Conservation (phyloP, 169 alveolate species). For the Cryptosporidium ubiquitum region DNA sequence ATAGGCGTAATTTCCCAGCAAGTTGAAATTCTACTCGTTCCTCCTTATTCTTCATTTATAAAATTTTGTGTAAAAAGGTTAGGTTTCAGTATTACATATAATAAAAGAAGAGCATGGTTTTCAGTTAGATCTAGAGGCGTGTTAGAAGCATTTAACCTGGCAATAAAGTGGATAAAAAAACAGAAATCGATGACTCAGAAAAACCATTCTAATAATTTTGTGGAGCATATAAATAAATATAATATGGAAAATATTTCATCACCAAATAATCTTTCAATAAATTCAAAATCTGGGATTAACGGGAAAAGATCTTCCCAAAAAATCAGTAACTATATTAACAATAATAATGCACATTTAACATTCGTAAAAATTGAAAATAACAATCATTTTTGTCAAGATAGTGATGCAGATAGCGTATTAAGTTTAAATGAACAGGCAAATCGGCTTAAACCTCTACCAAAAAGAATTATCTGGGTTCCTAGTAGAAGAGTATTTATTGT, state of each 20-base stretch:
- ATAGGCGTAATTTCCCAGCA: conserved; percentile 40
- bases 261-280: neutral
- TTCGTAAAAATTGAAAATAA: conserved; percentile 10
- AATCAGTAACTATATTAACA: neutral
- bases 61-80: conserved; percentile 57
- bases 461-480: conserved; percentile 71
- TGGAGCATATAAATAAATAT: neutral
- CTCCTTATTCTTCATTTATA: conserved; percentile 63
- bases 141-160: conserved; percentile 61
- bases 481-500: conserved; percentile 71
- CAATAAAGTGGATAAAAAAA: conserved; percentile 67
- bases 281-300: neutral
- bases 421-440: conserved; percentile 69
- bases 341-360: neutral
- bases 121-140: conserved; percentile 72
- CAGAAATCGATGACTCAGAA: conserved; percentile 18
- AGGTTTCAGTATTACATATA: conserved; percentile 65
- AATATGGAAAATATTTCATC: neutral
- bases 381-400: conserved; percentile 8
- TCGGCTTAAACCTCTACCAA: conserved; percentile 61
- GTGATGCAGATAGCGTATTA: conserved; percentile 56
- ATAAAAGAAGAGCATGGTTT: conserved; percentile 73
- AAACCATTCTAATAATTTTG: neutral
- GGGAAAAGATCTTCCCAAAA: conserved; percentile 4
- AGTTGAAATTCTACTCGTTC: conserved; percentile 53